Evolutionary conservation across 2,329 filamentous ascomycete genomes (phyloP), one percentile per base, ranked within the genome.

Genomic region (Penicillium sp.): DNA sequence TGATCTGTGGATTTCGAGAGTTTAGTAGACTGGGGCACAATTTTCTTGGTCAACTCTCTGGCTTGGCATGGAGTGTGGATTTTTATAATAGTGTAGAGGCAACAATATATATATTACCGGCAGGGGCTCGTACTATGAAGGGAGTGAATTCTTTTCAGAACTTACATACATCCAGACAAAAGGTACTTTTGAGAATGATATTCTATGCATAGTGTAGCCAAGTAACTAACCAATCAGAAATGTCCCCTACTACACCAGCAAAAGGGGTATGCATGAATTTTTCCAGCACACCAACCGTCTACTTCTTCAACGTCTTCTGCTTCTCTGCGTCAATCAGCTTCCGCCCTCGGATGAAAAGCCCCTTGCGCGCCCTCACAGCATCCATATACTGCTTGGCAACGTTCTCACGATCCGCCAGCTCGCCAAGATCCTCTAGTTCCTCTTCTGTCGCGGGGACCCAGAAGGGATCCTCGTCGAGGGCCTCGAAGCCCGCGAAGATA

Each of bases 401-500:
- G 79, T 97, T 98, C 83, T 98, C 95, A 73, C 87, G 87, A 79
- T 99, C 95, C 4, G 92, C 95, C 75, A 94, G 82, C 82, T 98
- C 94, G 29, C 95, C 95, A 64, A 99, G 80, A 82, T 99, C 95
- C 83, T 99, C 95, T 56, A 99, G 79, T 73, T 99, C 92, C 75
- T 98, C 95, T 74, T 98, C 95, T 0, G 94, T 98, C 67, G 92
- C 93, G 1, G 95, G 95, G 51, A 96, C 93, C 95, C 95, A 99
- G 81, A 96, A 96, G 0, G 95, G 95, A 81, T 99, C 95, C 79
- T 97, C 90, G 75, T 98, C 93, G 2, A 98, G 83, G 69, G 96
- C 86, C 77, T 97, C 92, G 73, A 93, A 99, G 0, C 95, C 95
- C 7, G 91, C 87, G 75, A 98, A 99, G 64, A 96, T 90, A 44